A percentile compares a stretch with the other conserved stretches of the same genome.
These are phyloP conservation scores for Sedum album DNA, from an alignment of 164 flowering plant species.

Conservation along the genomic window DNA sequence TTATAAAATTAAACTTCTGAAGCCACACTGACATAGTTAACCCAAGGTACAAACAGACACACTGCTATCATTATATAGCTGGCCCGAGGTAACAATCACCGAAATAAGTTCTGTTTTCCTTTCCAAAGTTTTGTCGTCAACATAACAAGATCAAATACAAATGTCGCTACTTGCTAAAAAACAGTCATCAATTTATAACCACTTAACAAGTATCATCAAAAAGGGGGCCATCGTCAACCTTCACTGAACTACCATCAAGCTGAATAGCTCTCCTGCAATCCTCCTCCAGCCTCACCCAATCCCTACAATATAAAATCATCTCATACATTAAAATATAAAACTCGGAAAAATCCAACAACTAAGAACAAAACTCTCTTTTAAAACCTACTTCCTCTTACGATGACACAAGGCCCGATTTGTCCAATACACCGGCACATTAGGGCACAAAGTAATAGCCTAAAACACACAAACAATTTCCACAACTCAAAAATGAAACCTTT, in stretches of 20 bases:
- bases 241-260: constrained; percentile 62
- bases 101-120: too few species aligned
- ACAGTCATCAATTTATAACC: not conserved
- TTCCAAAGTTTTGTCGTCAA: too few species aligned
- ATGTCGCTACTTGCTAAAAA: too few species aligned
- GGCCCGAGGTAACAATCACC: too few species aligned
- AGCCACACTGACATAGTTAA: too few species aligned
- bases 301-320: constrained; percentile 7
- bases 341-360: not conserved
- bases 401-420: constrained; percentile 92
- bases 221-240: constrained; percentile 29
- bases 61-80: too few species aligned
- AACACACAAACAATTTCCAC: not conserved
- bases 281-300: constrained; percentile 67
- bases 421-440: constrained; percentile 73
- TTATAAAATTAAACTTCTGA: not conserved
- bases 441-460: constrained; percentile 91
- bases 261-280: constrained; percentile 76
- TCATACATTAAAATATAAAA: not conserved
- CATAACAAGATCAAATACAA: too few species aligned
- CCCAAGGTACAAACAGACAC: too few species aligned
- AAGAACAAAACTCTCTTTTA: not conserved
- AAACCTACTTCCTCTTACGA: constrained; percentile 61
- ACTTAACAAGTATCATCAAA: not conserved
- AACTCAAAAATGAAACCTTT: not conserved